A percentile compares a stretch with the other conserved stretches of the same genome.
These are phyloP conservation scores for Gentiana macrophylla DNA, from an alignment of 257 asterid species.

Conservation along the genomic window DNA sequence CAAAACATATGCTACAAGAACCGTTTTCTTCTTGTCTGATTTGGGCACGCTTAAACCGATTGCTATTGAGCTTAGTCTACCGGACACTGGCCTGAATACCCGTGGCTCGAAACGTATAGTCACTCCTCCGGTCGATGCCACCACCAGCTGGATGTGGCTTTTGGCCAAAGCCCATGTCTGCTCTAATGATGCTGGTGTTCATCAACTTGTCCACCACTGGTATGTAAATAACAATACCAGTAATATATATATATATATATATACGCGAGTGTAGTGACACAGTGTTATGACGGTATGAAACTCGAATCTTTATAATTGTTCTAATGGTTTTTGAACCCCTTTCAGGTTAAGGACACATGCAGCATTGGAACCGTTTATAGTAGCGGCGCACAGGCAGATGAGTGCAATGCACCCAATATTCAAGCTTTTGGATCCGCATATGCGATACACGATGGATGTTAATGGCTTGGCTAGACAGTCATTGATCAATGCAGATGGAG, in stretches of 20 bases:
- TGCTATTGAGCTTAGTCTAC: constrained; percentile 89
- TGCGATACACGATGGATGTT: constrained; percentile 92
- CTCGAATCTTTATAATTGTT: too few relatives aligned
- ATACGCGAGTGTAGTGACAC: not conserved
- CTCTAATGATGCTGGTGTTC: constrained; percentile 97
- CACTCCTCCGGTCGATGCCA: constrained; percentile 69
- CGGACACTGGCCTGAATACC: constrained; percentile 31
- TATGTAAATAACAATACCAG: constrained; percentile 13
- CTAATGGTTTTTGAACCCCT: not conserved
- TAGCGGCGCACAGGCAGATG: constrained; percentile 91
- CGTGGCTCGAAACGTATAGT: constrained; percentile 48
- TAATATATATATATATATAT: too few relatives aligned
- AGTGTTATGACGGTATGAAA: too few relatives aligned
- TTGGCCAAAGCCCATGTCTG: constrained; percentile 91
- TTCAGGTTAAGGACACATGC: constrained; percentile 93
- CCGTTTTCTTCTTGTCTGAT: constrained; percentile 61
- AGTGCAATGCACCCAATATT: constrained; percentile 94
- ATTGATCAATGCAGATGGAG: constrained; percentile 74
- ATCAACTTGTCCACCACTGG: constrained; percentile 97
- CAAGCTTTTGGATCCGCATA: constrained; percentile 93
- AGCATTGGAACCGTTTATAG: constrained; percentile 68
- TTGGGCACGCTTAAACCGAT: constrained; percentile 74
- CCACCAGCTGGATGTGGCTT: constrained; percentile 80
- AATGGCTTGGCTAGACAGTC: constrained; percentile 81
- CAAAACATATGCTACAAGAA: constrained; percentile 81